Evolutionary conservation across 768 basidiomycete genomes (phyloP), one percentile per base, ranked within the genome.

Genomic region (Phylloporus sp.): DNA sequence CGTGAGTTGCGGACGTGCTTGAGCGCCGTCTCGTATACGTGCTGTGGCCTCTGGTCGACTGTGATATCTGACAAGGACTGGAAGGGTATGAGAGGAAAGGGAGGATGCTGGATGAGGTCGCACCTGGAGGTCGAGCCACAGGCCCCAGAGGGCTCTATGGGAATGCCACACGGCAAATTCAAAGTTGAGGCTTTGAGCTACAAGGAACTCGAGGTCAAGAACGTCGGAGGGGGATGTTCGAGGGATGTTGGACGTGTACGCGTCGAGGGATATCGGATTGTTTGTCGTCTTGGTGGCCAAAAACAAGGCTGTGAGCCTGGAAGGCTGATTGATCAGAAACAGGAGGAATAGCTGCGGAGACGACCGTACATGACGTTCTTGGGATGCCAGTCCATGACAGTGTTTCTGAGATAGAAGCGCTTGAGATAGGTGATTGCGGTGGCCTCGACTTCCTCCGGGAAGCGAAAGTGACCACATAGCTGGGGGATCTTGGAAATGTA

Each of bases 341-440:
- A 26, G 17, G 27, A 21, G 18, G 18, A 13, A 35, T 9, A 20
- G 27, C 42, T 20, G 26, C 27, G 42, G 28, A 43, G 24, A 31
- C n/a, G 11, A 9, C 67, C 84, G 39, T 60, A 96, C 96, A 99
- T 99, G 59, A 99, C 90, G 60, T 90, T 93, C 69, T 94, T 95
- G 0, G 96, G 96, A 70, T 98, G 96, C 85, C 91, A 97, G 63
- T 98, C 96, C 93, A 98, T 97, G 43, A 93, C 91, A 3, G 94
- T 98, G 61, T 98, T 98, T 69, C 87, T 87, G 45, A 98, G 77
- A 63, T 98, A 99, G 68, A 99, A 99, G 5, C 96, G 78, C 65
- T 98, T 98, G 56, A 99, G 72, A 67, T 96, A 99, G 46, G 79
- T 83, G 47, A 89, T 77, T 0, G 93, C 92, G 4, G 95, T 97